These are phyloP conservation scores for Flagelloscypha sp. DNA, from an alignment of 768 basidiomycete species.

Conservation along the genomic window DNA sequence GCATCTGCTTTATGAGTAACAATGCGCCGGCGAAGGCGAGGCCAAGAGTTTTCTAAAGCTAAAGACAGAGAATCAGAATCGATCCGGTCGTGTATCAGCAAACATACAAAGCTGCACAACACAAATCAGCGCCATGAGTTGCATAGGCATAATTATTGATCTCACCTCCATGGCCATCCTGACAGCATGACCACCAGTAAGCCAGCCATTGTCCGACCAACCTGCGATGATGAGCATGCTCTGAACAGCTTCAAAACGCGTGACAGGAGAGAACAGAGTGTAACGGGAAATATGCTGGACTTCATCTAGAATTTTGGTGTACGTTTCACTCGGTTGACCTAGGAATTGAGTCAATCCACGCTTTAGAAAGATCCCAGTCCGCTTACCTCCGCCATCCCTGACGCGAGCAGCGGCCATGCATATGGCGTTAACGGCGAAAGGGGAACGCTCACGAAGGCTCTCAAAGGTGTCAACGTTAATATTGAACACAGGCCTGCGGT, in stretches of 20 bases:
- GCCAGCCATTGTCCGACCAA: constrained; percentile 95
- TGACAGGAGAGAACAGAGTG: constrained; percentile 81
- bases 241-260: constrained; percentile 81
- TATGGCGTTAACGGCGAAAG: constrained; percentile 87
- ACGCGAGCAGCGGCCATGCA: constrained; percentile 91
- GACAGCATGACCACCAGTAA: constrained; percentile 93
- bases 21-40: constrained; percentile 72
- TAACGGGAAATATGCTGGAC: constrained; percentile 80
- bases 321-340: constrained; percentile 71
- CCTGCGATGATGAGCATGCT: constrained; percentile 92
- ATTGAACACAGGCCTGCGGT: constrained; percentile 70
- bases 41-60: constrained; percentile 93
- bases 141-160: too few relatives aligned
- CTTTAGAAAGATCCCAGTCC: background rate
- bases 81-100: background rate
- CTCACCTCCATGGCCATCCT: constrained; percentile 95
- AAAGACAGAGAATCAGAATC: constrained; percentile 5
- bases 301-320: constrained; percentile 69
- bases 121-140: too few relatives aligned
- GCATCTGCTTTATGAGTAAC: constrained; percentile 50
- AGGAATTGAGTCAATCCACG: constrained; percentile 8
- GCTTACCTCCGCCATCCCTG: constrained; percentile 79
- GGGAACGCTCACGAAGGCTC: constrained; percentile 78
- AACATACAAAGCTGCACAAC: constrained; percentile 16
- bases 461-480: constrained; percentile 77